Base-by-base conservation (phyloP, 805 yeast species). In the Ogataea methylovora region DNA sequence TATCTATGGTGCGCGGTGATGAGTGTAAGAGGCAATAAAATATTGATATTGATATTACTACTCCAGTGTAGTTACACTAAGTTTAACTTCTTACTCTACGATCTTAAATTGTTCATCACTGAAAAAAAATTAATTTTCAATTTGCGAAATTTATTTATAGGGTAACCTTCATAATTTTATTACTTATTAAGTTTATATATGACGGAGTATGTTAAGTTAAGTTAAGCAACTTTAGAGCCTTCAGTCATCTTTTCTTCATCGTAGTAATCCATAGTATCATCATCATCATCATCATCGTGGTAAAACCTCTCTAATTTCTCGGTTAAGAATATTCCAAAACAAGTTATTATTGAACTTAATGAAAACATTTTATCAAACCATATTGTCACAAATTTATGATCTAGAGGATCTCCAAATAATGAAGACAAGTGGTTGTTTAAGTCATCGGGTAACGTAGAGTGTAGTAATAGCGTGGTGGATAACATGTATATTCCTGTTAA, bases 321-420 rank as follows among this genome's bases (percentile, higher is more conserved):
- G 8, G 46, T 29, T 12, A 55, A 33, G n/a, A 48, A 31, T 8
- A 54, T 38, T 13, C 51, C 53, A 4, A 54, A 21, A 7, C 41
- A 29, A 11, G 73, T 63, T 2, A 49, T 39, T 3, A 65, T 41
- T 42, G 71, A 60, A 9, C 73, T 55, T 5, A 65, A 27, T 10
- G 64, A 72, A 52, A 70, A 73, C 28, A 72, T 65, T 47, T 67
- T 60, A 42, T 71, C 76, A 41, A 70, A 73, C 73, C 74, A 69
- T 15, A 52, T 50, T 39, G 71, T 76, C 15, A 72, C 62, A 43
- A 69, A 70, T 18, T 57, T 60, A n/a, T 65, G 64, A 42, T 67
- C 69, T 23, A 38, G 43, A 32, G 42, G 57, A 29, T 44, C 49
- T 15, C 49, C 43, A 24, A 45, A 34, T 19, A 65, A 57, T 39